Conservation (phyloP, 176 grass and related monocot species). For the Chrysopogon serrulatus region DNA sequence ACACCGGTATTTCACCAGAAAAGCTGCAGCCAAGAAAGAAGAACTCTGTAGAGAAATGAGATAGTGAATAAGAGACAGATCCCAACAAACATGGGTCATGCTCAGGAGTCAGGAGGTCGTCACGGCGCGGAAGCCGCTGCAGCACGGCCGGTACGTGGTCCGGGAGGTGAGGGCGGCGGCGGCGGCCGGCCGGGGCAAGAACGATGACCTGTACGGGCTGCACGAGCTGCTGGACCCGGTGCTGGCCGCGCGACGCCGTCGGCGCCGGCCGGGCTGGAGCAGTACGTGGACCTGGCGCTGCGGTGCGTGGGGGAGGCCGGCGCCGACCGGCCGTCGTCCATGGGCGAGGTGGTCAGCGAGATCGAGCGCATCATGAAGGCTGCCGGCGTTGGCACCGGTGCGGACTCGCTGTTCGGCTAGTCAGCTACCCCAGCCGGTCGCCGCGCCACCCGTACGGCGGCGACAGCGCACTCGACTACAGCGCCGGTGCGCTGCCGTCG, state of each 20-base stretch:
- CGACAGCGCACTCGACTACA: slow-evolving; percentile 39
- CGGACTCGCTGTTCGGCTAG: slow-evolving; percentile 37
- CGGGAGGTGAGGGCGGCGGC: slow-evolving; percentile 37
- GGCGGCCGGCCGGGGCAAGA: slow-evolving; percentile 43
- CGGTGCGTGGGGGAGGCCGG: slow-evolving; percentile 59
- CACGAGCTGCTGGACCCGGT: slow-evolving; percentile 44
- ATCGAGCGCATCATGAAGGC: too few relatives aligned
- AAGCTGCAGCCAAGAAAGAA: too few relatives aligned
- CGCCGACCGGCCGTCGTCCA: too few relatives aligned
- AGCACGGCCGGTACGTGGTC: slow-evolving; percentile 56
- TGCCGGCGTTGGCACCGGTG: too few relatives aligned
- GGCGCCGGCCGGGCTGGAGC: slow-evolving; percentile 37
- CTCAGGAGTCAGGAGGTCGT: too few relatives aligned
- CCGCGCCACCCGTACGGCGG: slow-evolving; percentile 46
- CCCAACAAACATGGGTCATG: too few relatives aligned
- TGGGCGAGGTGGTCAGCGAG: too few relatives aligned
- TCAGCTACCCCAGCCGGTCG: slow-evolving; percentile 21
- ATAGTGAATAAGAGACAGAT: too few relatives aligned
- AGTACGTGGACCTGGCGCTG: slow-evolving; percentile 50
- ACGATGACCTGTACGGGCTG: slow-evolving; percentile 45
- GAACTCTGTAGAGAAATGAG: too few relatives aligned
- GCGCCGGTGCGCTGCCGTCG: slow-evolving; percentile 29
- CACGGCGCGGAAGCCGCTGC: slow-evolving; percentile 60
- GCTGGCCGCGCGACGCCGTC: slow-evolving; percentile 9
- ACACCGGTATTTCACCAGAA: too few relatives aligned